Evolutionary conservation across 345 rosid genomes (phyloP), one percentile per base, ranked within the genome.

Genomic region (Streptanthus diversifolius): DNA sequence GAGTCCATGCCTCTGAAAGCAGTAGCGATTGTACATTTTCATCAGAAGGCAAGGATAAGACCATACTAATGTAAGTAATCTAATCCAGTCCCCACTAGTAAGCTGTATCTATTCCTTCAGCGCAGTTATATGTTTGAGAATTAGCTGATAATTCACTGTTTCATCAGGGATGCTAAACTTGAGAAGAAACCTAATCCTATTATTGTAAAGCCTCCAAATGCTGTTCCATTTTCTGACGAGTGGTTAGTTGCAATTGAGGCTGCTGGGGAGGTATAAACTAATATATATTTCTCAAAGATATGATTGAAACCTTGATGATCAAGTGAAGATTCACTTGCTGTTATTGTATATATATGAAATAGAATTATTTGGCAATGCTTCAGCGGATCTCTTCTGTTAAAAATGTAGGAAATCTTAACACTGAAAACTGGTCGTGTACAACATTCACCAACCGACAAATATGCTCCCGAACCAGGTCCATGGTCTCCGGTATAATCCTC

Each of bases 241-340:
- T 90, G 99, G 99, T 69, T 95, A 77, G 90, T 97, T 55, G 95
- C 93, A 61, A 58, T 90, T 64, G 97, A 90, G 85, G 93, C 92
- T 67, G 96, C 95, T 61, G 99, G 99, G 74, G 97, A 91, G 99
- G 97, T 95, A 87, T 44, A 69, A 56, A 68, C 41, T 63, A 27
- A 15, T 44, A 10, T n/a, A 25, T 5, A 14, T 18, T 29, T 37
- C 44, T 60, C 32, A 17, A 55, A 30, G 45, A 37, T 19, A 7
- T 74, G 55, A 33, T 7, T 60, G 14, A 54, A 53, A 54, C 51
- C 51, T 43, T 62, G 57, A 44, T 53, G 51, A 60, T 32, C 3
- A 60, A 22, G 12, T 40, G 62, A 39, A 40, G 10, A 48, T 30
- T 39, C 73, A 51, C 8, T 58, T 67, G 22, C 43, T 43, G 14